Evolutionary conservation across 257 asterid genomes (phyloP).

Genomic region (Jacaranda copaia): DNA sequence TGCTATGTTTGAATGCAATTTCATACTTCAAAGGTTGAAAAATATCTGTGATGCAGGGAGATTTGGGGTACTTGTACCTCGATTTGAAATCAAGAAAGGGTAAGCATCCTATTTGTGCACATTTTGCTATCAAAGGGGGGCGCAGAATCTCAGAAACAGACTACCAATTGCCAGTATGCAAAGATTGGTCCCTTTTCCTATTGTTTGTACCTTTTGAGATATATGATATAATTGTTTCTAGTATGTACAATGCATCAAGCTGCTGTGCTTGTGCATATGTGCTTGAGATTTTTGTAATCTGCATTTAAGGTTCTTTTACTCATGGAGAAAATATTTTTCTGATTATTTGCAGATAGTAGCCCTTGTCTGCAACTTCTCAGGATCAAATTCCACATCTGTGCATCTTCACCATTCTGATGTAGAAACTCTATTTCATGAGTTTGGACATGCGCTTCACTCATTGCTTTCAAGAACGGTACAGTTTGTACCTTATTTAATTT

Average conservation of each 20-base stretch:
- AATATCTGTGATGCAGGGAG: constrained; percentile 70
- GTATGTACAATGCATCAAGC: constrained; percentile 17
- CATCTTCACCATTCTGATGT: constrained; percentile 89
- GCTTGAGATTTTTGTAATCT: constrained; percentile 3
- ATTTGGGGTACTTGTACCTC: constrained; percentile 88
- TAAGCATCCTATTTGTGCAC: constrained; percentile 94
- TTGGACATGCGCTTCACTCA: constrained; percentile 99
- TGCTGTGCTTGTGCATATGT: neutral
- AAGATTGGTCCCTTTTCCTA: constrained; percentile 31
- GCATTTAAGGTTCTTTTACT: constrained; percentile 4
- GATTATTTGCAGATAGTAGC: constrained; percentile 79
- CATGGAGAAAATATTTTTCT: neutral
- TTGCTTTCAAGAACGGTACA: constrained; percentile 96
- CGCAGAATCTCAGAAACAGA: constrained; percentile 81
- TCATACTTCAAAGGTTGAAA: constrained; percentile 39
- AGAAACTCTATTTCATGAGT: constrained; percentile 96
- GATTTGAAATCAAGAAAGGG: constrained; percentile 87
- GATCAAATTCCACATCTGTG: constrained; percentile 60
- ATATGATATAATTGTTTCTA: constrained; percentile 14
- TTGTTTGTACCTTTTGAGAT: constrained; percentile 22
- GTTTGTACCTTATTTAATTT: constrained; percentile 12
- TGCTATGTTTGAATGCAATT: constrained; percentile 31
- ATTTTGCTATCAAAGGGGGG: constrained; percentile 98
- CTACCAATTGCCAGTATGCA: constrained; percentile 95
- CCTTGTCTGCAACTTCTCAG: constrained; percentile 91